Evolutionary conservation across 2,329 filamentous ascomycete species (phyloP).

Genomic region (Thyridium curvatum): DNA sequence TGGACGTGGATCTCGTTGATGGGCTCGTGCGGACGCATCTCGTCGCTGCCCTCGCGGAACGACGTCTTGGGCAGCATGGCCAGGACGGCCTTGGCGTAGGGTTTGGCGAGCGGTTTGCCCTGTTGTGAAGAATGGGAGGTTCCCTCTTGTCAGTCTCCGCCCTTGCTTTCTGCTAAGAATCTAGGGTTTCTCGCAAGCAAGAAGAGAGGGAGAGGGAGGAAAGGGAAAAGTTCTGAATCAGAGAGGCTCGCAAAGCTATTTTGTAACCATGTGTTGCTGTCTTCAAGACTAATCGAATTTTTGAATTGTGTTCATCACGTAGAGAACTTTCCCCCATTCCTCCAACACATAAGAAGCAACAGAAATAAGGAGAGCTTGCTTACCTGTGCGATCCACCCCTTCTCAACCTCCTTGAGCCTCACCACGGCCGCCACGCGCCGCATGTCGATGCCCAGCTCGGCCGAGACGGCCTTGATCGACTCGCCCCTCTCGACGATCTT

Average conservation of each 20-base stretch:
- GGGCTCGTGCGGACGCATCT: constrained; percentile 42
- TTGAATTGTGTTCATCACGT: constrained; percentile 57
- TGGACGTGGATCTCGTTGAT: constrained; percentile 63
- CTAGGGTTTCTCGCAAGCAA: neutral
- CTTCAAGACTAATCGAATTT: constrained; percentile 99
- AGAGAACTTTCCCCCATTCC: constrained; percentile 9
- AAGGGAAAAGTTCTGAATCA: constrained; percentile 39
- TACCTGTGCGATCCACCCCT: constrained; percentile 70
- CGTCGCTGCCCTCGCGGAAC: constrained; percentile 44
- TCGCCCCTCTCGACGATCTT: constrained; percentile 60
- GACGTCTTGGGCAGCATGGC: constrained; percentile 72
- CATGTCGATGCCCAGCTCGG: constrained; percentile 72
- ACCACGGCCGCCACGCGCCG: constrained; percentile 81
- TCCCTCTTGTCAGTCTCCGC: constrained; percentile 13
- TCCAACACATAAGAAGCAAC: no score
- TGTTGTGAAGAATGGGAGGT: constrained; percentile 26
- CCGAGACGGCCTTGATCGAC: constrained; percentile 70
- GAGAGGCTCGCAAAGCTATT: constrained; percentile 70
- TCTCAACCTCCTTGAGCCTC: constrained; percentile 79
- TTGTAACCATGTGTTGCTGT: constrained; percentile 83
- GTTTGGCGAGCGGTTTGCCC: constrained; percentile 69
- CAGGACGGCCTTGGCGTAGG: constrained; percentile 71
- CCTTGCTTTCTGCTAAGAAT: neutral
- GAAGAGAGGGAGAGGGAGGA: constrained; percentile 5
- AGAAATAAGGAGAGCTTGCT: constrained; percentile 32